These are phyloP conservation scores for Debaryomyces nepalensis DNA, from an alignment of 1,139 yeast genomes.

Conservation along the genomic window DNA sequence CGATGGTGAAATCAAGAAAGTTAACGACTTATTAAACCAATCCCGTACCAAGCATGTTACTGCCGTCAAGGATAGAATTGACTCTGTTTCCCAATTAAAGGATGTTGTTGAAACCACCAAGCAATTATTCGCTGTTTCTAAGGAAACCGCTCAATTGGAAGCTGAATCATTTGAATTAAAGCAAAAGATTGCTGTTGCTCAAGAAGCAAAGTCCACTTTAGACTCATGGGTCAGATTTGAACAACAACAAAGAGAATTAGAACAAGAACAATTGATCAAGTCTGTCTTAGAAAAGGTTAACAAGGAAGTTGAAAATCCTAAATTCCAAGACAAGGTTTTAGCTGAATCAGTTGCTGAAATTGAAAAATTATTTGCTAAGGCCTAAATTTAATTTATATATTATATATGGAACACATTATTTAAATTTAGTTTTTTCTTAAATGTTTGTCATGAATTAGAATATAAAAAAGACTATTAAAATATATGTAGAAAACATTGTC, in stretches of 20 bases:
- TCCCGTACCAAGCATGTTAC: conserved; percentile 89
- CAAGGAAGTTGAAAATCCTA: conserved; percentile 81
- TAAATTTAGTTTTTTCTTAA: conserved; percentile 11
- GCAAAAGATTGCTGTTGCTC: conserved; percentile 85
- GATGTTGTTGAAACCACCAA: conserved; percentile 92
- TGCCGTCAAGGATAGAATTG: conserved; percentile 93
- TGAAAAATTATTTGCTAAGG: conserved; percentile 76
- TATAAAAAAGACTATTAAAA: conserved; percentile 11
- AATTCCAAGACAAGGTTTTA: conserved; percentile 92
- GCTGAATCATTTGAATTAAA: conserved; percentile 91
- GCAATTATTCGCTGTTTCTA: conserved; percentile 88
- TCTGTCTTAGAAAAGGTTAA: conserved; percentile 87
- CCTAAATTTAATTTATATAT: conserved; percentile 24
- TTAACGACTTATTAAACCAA: conserved; percentile 78
- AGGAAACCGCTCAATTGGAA: conserved; percentile 95
- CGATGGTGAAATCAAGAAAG: conserved; percentile 84
- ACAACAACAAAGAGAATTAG: conserved; percentile 93
- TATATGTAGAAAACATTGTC: conserved; percentile 2
- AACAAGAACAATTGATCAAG: conserved; percentile 90
- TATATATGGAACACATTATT: conserved; percentile 6
- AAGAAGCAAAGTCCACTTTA: conserved; percentile 91
- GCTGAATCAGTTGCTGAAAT: conserved; percentile 90
- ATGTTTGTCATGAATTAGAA: conserved; percentile 18
- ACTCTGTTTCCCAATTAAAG: conserved; percentile 83
- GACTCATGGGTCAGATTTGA: conserved; percentile 99